Percentiles rank a stretch among this genome's conserved stretches.
phyloP scores from a whole-genome alignment of 176 grass and related monocot genomes.

The Oryza coarctata region DNA sequence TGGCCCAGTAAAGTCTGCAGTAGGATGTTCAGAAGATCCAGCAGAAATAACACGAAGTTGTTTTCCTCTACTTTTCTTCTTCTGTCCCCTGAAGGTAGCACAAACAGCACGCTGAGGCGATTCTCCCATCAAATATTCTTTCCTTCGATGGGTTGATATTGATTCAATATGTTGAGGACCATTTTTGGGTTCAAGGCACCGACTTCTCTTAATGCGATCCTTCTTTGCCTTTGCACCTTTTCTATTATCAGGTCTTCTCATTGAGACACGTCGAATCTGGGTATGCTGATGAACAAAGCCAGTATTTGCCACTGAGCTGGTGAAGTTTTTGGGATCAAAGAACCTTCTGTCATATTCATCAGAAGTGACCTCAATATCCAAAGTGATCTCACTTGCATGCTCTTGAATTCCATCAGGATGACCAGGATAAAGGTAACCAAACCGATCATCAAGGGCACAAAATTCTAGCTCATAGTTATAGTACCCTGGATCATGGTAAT shows the following conservation, averaged over 20 bases:
- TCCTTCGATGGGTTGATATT: not conserved
- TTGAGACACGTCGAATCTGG: conserved; percentile 17
- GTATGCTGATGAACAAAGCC: conserved; percentile 15
- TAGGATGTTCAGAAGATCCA: conserved; percentile 7
- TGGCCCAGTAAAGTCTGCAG: conserved; percentile 33
- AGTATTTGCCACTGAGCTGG: not conserved
- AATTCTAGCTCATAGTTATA: conserved; percentile 18
- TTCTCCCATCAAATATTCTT: conserved; percentile 20
- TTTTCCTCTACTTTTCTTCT: conserved; percentile 43
- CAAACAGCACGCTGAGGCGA: not conserved
- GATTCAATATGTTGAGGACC: not conserved
- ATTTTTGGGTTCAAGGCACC: conserved; percentile 8
- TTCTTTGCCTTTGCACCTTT: conserved; percentile 34
- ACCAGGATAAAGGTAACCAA: conserved; percentile 16
- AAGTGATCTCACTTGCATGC: not conserved
- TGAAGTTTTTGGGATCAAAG: conserved; percentile 13
- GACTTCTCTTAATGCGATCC: conserved; percentile 20
- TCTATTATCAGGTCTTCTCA: conserved; percentile 30
- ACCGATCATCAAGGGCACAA: conserved; percentile 31
- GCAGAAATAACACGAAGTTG: conserved; percentile 10
- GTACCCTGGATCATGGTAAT: conserved; percentile 38
- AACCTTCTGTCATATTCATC: conserved; percentile 17
- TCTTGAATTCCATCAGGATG: conserved; percentile 16
- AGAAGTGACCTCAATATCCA: conserved; percentile 9
- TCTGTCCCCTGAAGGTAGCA: conserved; percentile 22